phyloP scores from a whole-genome alignment of 805 yeast species.

The Lipomyces lipofer region DNA sequence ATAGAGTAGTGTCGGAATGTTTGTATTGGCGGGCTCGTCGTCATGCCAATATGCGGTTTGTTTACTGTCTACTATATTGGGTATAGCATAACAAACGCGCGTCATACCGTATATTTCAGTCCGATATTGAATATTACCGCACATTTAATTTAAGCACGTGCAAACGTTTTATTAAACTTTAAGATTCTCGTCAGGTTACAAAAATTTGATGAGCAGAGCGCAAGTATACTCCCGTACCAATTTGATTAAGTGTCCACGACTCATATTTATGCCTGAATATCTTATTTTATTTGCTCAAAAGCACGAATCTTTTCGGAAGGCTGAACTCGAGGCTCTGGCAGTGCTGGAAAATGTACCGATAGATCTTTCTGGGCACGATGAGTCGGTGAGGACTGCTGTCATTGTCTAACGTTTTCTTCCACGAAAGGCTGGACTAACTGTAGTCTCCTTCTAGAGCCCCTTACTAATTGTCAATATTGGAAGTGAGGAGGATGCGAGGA shows the following conservation, averaged over 20 bases:
- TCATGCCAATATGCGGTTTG: conserved; percentile 16
- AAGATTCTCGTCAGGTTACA: too few species aligned
- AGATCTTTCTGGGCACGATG: conserved; percentile 61
- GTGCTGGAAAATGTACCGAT: conserved; percentile 55
- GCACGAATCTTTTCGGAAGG: conserved; percentile 71
- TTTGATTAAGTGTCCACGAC: too few species aligned
- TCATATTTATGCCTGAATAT: conserved; percentile 56
- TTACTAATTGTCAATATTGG: conserved; percentile 68
- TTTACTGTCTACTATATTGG: conserved; percentile 5
- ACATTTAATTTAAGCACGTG: too few species aligned
- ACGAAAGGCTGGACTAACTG: not conserved
- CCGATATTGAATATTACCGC: too few species aligned
- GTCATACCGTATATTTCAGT: too few species aligned
- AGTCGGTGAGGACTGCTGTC: conserved; percentile 37
- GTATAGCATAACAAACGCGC: too few species aligned
- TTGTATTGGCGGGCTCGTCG: conserved; percentile 15
- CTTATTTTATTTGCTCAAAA: conserved; percentile 83
- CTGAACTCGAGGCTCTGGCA: conserved; percentile 86
- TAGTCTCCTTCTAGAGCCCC: conserved; percentile 47
- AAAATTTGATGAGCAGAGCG: too few species aligned
- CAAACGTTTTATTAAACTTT: too few species aligned
- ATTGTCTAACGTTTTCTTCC: not conserved
- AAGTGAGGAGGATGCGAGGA: conserved; percentile 64
- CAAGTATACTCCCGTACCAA: too few species aligned
- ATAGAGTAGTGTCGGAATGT: conserved; percentile 11